phyloP scores from a whole-genome alignment of 495 filamentous ascomycete species.

The Tuber indicum region DNA sequence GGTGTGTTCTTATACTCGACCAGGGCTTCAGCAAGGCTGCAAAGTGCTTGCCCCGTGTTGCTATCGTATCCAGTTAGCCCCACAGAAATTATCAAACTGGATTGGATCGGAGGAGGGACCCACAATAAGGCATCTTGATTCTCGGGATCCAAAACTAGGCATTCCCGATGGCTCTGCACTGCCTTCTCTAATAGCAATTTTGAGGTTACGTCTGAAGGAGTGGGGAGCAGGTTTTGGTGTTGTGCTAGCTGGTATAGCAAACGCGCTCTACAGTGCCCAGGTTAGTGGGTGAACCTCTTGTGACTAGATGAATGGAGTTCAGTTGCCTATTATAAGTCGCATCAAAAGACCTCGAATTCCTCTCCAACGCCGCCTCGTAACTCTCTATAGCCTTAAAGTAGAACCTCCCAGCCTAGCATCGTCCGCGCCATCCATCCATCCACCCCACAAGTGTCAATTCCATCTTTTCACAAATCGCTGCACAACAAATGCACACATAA shows the following conservation, averaged over 20 bases:
- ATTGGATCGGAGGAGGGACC: neutral
- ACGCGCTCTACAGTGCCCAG: conserved; percentile 17
- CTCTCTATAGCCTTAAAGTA: conserved; percentile 35
- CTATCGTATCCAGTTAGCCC: conserved; percentile 22
- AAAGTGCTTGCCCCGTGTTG: conserved; percentile 38
- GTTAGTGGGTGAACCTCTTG: neutral
- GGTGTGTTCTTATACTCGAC: conserved; percentile 22
- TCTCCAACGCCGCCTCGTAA: conserved; percentile 25
- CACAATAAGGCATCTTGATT: conserved; percentile 39
- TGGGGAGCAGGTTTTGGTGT: conserved; percentile 21
- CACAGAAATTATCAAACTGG: neutral
- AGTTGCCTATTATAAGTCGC: conserved; percentile 32
- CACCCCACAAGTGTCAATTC: conserved; percentile 8
- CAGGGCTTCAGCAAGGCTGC: conserved; percentile 28
- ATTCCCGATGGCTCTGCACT: conserved; percentile 27
- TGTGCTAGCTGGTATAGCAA: conserved; percentile 35
- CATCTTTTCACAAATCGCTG: neutral
- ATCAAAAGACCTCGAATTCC: conserved; percentile 24
- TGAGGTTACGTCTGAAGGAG: conserved; percentile 2
- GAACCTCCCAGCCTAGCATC: conserved; percentile 32
- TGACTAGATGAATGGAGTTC: neutral
- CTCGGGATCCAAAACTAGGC: conserved; percentile 17
- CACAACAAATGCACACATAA: neutral
- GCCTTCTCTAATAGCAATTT: conserved; percentile 20
- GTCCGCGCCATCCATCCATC: neutral